A percentile compares a stretch with the other conserved stretches of the same genome.
Evolutionary conservation across 2,329 filamentous ascomycete species (phyloP).

Genomic region (Apiospora phragmitis): DNA sequence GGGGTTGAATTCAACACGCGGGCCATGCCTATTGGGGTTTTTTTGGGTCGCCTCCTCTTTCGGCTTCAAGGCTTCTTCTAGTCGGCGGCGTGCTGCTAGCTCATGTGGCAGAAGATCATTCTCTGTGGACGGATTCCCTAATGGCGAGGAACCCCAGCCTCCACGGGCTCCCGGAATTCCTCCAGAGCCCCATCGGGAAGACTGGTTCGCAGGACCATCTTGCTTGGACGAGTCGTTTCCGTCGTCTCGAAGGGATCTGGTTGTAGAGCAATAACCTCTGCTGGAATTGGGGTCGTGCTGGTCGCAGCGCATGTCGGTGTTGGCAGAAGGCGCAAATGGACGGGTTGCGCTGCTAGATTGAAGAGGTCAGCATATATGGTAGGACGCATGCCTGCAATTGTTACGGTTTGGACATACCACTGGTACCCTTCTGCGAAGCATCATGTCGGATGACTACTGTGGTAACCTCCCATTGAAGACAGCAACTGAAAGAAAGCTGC

Average conservation of each 20-base stretch:
- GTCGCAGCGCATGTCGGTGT: constrained; percentile 24
- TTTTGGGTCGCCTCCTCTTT: neutral
- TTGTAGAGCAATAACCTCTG: constrained; percentile 20
- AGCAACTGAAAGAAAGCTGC: neutral
- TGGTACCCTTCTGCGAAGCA: constrained; percentile 31
- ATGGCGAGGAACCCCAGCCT: constrained; percentile 7
- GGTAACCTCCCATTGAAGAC: neutral
- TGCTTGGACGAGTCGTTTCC: neutral
- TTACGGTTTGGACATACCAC: constrained; percentile 21
- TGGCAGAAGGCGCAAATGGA: constrained; percentile 33
- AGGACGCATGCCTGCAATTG: neutral
- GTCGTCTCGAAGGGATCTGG: constrained; percentile 16
- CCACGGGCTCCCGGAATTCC: neutral
- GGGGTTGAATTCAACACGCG: neutral
- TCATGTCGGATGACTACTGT: constrained; percentile 19
- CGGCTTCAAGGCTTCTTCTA: neutral
- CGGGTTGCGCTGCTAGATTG: constrained; percentile 24
- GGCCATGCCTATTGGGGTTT: neutral
- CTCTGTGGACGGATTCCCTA: neutral
- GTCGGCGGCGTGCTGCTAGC: constrained; percentile 11
- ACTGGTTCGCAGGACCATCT: neutral
- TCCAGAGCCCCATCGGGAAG: neutral
- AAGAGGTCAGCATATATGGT: neutral
- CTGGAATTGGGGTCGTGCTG: constrained; percentile 16
- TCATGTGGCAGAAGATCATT: constrained; percentile 13